phyloP scores from a whole-genome alignment of 78 protist species.

The Protostelium mycophagum region DNA sequence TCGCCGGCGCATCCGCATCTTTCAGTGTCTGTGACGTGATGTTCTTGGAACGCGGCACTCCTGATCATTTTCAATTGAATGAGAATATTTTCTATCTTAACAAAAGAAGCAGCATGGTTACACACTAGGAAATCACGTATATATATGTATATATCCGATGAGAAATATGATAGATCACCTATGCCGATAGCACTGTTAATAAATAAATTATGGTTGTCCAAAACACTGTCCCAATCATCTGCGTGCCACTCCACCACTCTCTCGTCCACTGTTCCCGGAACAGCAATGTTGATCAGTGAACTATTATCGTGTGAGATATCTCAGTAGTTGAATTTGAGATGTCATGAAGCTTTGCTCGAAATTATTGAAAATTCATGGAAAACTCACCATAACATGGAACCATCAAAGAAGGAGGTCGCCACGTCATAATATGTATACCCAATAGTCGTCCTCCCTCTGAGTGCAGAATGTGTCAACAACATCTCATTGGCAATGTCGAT shows the following conservation, averaged over 20 bases:
- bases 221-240: not conserved
- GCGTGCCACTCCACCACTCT: not conserved
- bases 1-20: not conserved
- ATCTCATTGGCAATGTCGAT: not conserved
- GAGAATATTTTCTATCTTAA: too few relatives aligned
- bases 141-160: not conserved
- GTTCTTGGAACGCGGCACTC: not conserved
- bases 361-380: too few relatives aligned
- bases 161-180: not conserved
- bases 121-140: too few relatives aligned
- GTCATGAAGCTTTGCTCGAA: too few relatives aligned
- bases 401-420: not conserved
- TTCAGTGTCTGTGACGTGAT: not conserved
- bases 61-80: too few relatives aligned
- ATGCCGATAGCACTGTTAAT: not conserved
- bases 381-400: not conserved
- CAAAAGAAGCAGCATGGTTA: too few relatives aligned
- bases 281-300: not conserved
- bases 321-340: not conserved
- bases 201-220: not conserved
- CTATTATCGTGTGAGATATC: not conserved
- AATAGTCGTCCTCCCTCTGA: not conserved
- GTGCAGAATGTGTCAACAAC: not conserved
- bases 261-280: not conserved
- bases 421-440: not conserved